These are phyloP conservation scores for Pochonia chlamydosporia DNA, from an alignment of 2,329 filamentous ascomycete genomes.

Conservation along the genomic window DNA sequence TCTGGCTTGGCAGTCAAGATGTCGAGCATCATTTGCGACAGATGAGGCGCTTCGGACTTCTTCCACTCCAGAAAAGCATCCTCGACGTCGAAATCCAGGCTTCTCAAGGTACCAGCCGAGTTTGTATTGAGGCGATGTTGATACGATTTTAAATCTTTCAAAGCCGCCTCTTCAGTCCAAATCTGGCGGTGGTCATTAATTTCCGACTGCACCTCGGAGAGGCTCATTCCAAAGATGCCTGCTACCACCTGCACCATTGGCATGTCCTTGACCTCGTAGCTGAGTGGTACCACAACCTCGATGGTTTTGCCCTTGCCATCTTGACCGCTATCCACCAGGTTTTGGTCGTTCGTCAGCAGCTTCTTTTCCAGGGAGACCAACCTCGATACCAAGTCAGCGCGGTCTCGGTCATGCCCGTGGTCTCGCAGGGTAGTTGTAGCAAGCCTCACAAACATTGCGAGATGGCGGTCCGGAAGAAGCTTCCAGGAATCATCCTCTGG, in stretches of 20 bases:
- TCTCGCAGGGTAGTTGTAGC: constrained; percentile 74
- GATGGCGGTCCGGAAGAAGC: constrained; percentile 84
- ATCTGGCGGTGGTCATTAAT: constrained; percentile 72
- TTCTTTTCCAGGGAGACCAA: constrained; percentile 85
- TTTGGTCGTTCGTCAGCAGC: constrained; percentile 87
- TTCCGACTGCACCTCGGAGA: constrained; percentile 77
- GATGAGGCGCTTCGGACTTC: constrained; percentile 76
- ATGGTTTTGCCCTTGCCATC: constrained; percentile 46
- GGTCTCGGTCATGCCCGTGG: constrained; percentile 78
- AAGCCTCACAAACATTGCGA: constrained; percentile 88
- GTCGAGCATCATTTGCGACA: constrained; percentile 90
- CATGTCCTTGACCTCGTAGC: constrained; percentile 96
- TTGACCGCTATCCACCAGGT: constrained; percentile 47
- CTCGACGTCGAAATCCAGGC: constrained; percentile 83
- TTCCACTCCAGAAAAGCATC: constrained; percentile 89
- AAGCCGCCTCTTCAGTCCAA: constrained; percentile 89
- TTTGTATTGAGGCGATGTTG: constrained; percentile 82
- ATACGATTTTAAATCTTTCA: constrained; percentile 89
- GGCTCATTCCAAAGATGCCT: constrained; percentile 75
- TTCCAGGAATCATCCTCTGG: constrained; percentile 86
- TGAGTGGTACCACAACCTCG: constrained; percentile 77
- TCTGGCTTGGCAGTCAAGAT: constrained; percentile 83
- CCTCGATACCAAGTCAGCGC: constrained; percentile 75
- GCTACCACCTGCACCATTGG: constrained; percentile 82
- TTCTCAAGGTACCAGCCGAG: constrained; percentile 69